phyloP scores from a whole-genome alignment of 352 stramenopile species.

The Pythium sukuiense region DNA sequence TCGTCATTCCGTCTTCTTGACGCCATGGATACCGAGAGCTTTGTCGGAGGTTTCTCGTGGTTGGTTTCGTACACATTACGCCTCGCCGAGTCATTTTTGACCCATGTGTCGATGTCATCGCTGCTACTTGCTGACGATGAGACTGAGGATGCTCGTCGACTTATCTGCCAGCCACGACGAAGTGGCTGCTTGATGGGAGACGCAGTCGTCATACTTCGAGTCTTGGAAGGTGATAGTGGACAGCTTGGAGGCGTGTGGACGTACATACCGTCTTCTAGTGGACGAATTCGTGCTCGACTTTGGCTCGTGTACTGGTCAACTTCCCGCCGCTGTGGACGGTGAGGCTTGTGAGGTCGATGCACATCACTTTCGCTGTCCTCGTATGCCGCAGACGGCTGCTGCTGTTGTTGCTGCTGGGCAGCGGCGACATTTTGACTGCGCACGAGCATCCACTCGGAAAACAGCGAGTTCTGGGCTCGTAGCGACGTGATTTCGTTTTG shows the following conservation, averaged over 20 bases:
- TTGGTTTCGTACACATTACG: neutral
- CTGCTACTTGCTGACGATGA: constrained; percentile 22
- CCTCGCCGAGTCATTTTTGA: neutral
- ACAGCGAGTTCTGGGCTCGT: constrained; percentile 62
- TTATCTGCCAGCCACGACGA: neutral
- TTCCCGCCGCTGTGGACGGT: constrained; percentile 2
- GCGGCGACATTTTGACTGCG: constrained; percentile 50
- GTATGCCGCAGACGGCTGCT: neutral
- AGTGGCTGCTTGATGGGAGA: constrained; percentile 38
- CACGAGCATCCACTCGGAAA: constrained; percentile 83
- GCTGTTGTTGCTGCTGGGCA: constrained; percentile 23
- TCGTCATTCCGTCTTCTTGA: neutral
- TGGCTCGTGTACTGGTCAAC: neutral
- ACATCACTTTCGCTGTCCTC: neutral
- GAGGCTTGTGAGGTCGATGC: neutral
- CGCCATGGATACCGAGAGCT: neutral
- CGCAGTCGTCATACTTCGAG: constrained; percentile 38
- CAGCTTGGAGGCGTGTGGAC: constrained; percentile 28
- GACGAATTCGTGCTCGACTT: constrained; percentile 12
- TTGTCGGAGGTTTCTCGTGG: neutral
- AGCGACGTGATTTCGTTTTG: constrained; percentile 59
- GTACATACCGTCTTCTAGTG: constrained; percentile 27
- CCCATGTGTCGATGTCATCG: constrained; percentile 2
- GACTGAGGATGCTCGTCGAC: constrained; percentile 17
- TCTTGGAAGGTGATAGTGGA: constrained; percentile 37